Evolutionary conservation across 2,329 filamentous ascomycete genomes (phyloP), one percentile per base, ranked within the genome.

Genomic region (Ophiostoma quercus): DNA sequence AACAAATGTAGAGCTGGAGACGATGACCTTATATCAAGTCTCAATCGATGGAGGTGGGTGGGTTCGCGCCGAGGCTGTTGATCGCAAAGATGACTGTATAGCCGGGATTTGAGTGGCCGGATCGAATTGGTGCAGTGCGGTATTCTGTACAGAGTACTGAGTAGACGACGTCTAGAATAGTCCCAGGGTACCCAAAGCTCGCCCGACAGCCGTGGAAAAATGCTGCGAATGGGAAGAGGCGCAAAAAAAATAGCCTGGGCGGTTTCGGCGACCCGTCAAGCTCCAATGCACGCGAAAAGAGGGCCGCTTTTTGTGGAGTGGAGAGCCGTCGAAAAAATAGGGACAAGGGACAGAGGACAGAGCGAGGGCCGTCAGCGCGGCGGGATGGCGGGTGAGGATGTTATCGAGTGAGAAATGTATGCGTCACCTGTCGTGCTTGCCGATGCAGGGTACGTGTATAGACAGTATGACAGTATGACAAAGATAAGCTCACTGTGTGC

Each of bases 251-350:
- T 25, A 68, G 32, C 2, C 65, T 34, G 67, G 54, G 70, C 65
- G 67, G 70, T 67, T 65, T 71, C 70, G 67, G 70, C 70, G 69
- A 66, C 47, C 47, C 60, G 66, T 51, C 6, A 54, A 25, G 65
- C 32, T 57, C 22, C 19, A 69, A 25, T 66, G 25, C 39, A 34
- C 41, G 22, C 34, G 29, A 66, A 66, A 37, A 57, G 25, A 41
- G 66, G 43, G 43, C 69, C 66, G 66, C 66, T 57, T 66, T 62
- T 39, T 68, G 67, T 70, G 69, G 67, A 67, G 69, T 66, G 62
- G 62, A 65, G 62, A 65, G 62, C 32, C 62, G 62, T 65, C 62
- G 62, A 39, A 41, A 41, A 65, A 65, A 39, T 16, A 14, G 62
- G 25, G 57, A 29, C 2, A 6, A 32, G 25, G 16, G 57, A 11